Conservation (phyloP, 2,329 filamentous ascomycete species). For the Boeremia exigua region DNA sequence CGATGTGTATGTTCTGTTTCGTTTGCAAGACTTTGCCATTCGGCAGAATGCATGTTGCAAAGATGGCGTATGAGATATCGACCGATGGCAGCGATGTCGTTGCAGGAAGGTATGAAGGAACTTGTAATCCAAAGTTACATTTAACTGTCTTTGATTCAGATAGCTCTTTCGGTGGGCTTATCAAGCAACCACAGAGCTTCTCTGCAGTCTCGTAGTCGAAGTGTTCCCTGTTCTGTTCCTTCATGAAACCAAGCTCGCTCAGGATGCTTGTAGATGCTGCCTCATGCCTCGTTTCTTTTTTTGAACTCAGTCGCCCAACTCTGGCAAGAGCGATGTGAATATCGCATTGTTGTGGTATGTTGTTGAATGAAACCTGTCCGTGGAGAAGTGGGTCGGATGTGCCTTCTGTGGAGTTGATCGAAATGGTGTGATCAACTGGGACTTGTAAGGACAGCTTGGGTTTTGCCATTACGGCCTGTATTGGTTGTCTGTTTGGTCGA, state of each 20-base stretch:
- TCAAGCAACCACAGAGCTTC: constrained; percentile 1
- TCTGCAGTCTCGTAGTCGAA: constrained; percentile 8
- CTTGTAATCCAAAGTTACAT: constrained; percentile 1
- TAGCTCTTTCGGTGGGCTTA: not conserved
- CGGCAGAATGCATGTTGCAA: constrained; percentile 3
- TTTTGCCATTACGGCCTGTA: constrained; percentile 5
- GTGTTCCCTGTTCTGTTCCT: constrained; percentile 3
- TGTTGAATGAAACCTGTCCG: constrained; percentile 6
- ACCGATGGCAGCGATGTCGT: constrained; percentile 5
- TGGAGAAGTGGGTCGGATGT: not conserved
- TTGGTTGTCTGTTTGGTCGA: not conserved
- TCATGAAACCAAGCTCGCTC: constrained; percentile 11
- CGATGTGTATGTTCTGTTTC: constrained; percentile 2
- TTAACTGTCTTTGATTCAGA: constrained; percentile 2
- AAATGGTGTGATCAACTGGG: constrained; percentile 9
- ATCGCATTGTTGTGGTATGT: constrained; percentile 2
- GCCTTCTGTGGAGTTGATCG: not conserved
- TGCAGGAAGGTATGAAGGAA: constrained; percentile 10
- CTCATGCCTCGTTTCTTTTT: not conserved
- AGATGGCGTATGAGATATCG: constrained; percentile 7
- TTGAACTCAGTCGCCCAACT: constrained; percentile 1
- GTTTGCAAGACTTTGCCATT: not conserved
- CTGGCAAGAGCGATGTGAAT: constrained; percentile 11
- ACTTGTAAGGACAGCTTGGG: constrained; percentile 1
- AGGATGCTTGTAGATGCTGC: not conserved